These are phyloP conservation scores for Oryza glaberrima DNA, from an alignment of 176 grass and related monocot genomes.

Conservation along the genomic window DNA sequence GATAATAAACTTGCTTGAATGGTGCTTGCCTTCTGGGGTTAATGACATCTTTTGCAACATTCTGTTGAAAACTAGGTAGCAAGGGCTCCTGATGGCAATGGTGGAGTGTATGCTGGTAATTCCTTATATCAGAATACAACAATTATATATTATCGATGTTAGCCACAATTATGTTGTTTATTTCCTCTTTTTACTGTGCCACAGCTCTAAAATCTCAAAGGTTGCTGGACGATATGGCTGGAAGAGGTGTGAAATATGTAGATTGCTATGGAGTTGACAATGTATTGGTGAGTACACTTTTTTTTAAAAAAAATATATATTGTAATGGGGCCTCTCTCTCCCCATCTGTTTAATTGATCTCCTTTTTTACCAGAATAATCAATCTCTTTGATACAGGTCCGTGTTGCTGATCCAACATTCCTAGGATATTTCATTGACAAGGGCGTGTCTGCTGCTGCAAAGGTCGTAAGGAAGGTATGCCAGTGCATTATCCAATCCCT, in stretches of 20 bases:
- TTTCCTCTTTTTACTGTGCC: not conserved
- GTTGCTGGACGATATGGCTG: constrained; percentile 82
- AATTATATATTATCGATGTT: constrained; percentile 20
- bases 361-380: constrained; percentile 21
- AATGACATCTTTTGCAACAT: constrained; percentile 33
- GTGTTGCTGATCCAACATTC: constrained; percentile 89
- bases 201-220: constrained; percentile 72
- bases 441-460: constrained; percentile 73
- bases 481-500: constrained; percentile 25
- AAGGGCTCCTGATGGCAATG: constrained; percentile 90
- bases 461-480: constrained; percentile 78
- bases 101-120: constrained; percentile 78
- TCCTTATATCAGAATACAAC: constrained; percentile 16
- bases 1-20: not conserved
- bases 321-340: not conserved
- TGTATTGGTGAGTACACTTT: constrained; percentile 55
- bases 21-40: not conserved
- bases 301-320: not conserved
- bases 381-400: constrained; percentile 56
- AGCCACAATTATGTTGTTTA: not conserved
- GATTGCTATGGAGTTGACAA: constrained; percentile 96
- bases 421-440: constrained; percentile 86
- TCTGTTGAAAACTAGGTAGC: constrained; percentile 64
- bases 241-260: constrained; percentile 75
- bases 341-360: constrained; percentile 3